Evolutionary conservation across 306 rosid genomes (phyloP).

Genomic region (Prunus mongolica): DNA sequence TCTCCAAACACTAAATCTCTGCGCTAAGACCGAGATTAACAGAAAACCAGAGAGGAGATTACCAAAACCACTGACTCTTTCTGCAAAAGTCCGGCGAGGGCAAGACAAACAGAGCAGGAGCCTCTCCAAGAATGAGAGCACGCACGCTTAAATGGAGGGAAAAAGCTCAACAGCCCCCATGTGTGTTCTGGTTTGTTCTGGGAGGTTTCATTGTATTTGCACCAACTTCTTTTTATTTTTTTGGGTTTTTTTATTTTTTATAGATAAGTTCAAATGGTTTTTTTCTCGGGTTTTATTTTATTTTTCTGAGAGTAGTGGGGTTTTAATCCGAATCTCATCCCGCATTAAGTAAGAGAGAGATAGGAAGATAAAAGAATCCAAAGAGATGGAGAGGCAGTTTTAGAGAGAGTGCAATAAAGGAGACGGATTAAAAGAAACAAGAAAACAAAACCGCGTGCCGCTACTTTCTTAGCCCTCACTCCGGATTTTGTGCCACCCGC

Average conservation of each 20-base stretch:
- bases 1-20: neutral
- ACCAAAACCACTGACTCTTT: no score
- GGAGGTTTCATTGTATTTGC: conserved; percentile 26
- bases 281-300: neutral
- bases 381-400: neutral
- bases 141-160: neutral
- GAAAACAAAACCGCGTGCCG: conserved; percentile 56
- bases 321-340: neutral
- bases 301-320: neutral
- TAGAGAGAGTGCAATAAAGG: neutral
- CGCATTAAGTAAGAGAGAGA: conserved; percentile 5
- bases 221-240: neutral
- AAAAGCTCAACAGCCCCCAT: conserved; percentile 23
- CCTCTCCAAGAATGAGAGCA: neutral
- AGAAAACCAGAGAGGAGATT: neutral
- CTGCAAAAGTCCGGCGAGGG: neutral
- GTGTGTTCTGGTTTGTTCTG: conserved; percentile 52
- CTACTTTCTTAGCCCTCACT: conserved; percentile 37
- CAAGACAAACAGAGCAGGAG: neutral
- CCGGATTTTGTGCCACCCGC: conserved; percentile 60
- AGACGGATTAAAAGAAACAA: conserved; percentile 8
- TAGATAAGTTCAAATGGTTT: conserved; percentile 55
- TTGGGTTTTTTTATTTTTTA: conserved; percentile 5
- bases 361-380: neutral
- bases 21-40: neutral